Evolutionary conservation across 2,329 filamentous ascomycete genomes (phyloP).

Genomic region (Chaetomium globosum): DNA sequence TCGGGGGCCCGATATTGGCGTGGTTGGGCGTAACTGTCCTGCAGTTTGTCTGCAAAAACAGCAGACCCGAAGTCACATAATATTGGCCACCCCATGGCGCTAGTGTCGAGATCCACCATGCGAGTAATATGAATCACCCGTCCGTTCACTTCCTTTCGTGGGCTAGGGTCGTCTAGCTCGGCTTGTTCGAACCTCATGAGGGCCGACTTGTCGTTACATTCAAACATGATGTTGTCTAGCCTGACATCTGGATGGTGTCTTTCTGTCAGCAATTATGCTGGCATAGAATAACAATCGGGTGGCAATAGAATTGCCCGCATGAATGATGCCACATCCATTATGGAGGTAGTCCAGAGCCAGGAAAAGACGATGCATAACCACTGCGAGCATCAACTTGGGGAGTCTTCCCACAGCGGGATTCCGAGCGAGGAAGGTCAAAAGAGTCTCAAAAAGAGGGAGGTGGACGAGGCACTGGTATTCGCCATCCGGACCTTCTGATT

Average conservation of each 20-base stretch:
- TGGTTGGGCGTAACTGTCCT: conserved; percentile 46
- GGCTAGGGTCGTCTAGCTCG: conserved; percentile 44
- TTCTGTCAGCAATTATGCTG: not conserved
- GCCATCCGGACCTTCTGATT: conserved; percentile 43
- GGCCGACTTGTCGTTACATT: not conserved
- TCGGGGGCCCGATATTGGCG: conserved; percentile 49
- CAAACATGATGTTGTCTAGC: conserved; percentile 22
- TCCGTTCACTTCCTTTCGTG: conserved; percentile 48
- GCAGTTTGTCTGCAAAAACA: conserved; percentile 42
- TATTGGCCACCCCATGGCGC: conserved; percentile 40
- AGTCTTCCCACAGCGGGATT: conserved; percentile 45
- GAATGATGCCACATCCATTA: conserved; percentile 49
- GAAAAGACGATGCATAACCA: conserved; percentile 47
- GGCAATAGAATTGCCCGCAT: conserved; percentile 42
- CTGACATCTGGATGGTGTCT: conserved; percentile 7
- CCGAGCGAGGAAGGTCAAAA: conserved; percentile 45
- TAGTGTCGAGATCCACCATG: too few species aligned
- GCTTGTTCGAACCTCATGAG: conserved; percentile 9
- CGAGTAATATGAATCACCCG: conserved; percentile 50
- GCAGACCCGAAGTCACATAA: conserved; percentile 56
- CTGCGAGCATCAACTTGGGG: conserved; percentile 41
- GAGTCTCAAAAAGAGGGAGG: conserved; percentile 49
- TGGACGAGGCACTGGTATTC: conserved; percentile 45
- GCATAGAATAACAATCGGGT: not conserved
- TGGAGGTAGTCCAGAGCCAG: conserved; percentile 52